phyloP scores from a whole-genome alignment of 2,329 filamentous ascomycete species.

The Paracoccidioides lutzii region DNA sequence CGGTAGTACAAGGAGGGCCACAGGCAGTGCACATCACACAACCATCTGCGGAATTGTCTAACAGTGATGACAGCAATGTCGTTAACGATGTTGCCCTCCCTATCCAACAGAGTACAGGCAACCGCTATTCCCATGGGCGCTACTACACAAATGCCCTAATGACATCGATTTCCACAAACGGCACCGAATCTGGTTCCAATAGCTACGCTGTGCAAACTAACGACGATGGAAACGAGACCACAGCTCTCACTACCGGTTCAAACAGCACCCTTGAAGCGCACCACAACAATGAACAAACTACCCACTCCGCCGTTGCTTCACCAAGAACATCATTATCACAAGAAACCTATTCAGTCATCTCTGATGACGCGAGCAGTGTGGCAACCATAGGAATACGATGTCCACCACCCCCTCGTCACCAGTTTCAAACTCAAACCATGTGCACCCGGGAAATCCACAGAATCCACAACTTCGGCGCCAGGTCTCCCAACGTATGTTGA shows the following conservation, averaged over 20 bases:
- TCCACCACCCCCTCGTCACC: not conserved
- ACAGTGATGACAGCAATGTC: not conserved
- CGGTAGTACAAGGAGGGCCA: not conserved
- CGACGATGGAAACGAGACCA: not conserved
- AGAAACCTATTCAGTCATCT: not conserved
- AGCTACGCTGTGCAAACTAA: not conserved
- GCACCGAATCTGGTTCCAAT: not conserved
- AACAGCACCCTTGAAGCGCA: not conserved
- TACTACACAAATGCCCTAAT: not conserved
- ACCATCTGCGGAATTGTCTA: not conserved
- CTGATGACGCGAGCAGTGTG: not conserved
- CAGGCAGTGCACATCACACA: no score
- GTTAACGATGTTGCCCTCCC: not conserved
- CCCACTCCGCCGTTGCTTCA: not conserved
- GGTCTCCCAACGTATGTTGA: not conserved
- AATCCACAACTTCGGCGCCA: not conserved
- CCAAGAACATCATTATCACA: not conserved
- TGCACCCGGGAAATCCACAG: not conserved
- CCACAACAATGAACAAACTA: not conserved
- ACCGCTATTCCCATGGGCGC: not conserved
- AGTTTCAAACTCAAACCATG: not conserved
- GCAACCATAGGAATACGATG: not conserved
- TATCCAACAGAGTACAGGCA: not conserved
- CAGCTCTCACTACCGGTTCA: not conserved
- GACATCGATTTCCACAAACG: not conserved